phyloP scores from a whole-genome alignment of 495 filamentous ascomycete genomes.

The Beverwykella pulmonaria region DNA sequence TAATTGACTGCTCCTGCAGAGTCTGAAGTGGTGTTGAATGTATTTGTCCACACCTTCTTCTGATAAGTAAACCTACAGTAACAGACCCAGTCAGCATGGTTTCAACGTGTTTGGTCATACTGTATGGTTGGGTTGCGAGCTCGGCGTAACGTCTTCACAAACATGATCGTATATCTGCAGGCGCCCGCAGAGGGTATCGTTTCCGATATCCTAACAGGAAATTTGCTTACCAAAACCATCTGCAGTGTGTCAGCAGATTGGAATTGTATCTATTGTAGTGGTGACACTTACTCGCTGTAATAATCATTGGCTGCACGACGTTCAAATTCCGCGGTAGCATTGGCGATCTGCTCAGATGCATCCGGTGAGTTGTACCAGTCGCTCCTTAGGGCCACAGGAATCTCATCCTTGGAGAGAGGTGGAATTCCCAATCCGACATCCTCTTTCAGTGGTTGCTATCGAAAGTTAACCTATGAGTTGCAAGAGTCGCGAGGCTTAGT shows the following conservation, averaged over 20 bases:
- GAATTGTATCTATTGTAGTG: neutral
- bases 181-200: neutral
- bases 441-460: conserved; percentile 47
- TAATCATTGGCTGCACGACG: conserved; percentile 50
- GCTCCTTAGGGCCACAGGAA: conserved; percentile 49
- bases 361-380: conserved; percentile 40
- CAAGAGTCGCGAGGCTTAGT: no score
- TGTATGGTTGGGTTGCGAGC: no score
- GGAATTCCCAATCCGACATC: conserved; percentile 54
- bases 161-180: neutral
- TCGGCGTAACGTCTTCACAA: neutral
- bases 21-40: conserved; percentile 52
- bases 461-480: neutral
- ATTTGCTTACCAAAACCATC: conserved; percentile 1
- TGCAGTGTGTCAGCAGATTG: neutral
- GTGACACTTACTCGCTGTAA: conserved; percentile 47
- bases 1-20: conserved; percentile 46
- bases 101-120: neutral
- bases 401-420: conserved; percentile 46
- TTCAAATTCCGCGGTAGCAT: conserved; percentile 57
- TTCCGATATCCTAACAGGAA: no score
- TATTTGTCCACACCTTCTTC: conserved; percentile 53
- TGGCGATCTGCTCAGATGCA: conserved; percentile 48
- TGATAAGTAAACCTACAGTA: conserved; percentile 61
- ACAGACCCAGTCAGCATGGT: neutral